A percentile compares a stretch with the other conserved stretches of the same genome.
phyloP scores from a whole-genome alignment of 371 early-diverging fungal genomes.

The Mucor irregularis region DNA sequence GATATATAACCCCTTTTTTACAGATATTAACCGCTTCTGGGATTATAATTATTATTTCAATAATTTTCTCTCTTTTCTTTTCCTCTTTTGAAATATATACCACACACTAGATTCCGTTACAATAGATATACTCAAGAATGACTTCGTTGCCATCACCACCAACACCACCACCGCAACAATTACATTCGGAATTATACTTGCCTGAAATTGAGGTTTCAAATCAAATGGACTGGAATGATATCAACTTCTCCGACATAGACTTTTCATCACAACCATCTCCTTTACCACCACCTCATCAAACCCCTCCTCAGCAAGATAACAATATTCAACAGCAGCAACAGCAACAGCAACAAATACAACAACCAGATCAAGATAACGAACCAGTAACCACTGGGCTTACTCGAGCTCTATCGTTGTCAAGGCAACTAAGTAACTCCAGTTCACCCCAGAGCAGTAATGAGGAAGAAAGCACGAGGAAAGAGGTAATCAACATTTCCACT shows the following conservation, averaged over 20 bases:
- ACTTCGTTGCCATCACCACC: too few species aligned
- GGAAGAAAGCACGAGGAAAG: conserved; percentile 20
- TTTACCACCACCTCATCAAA: background rate
- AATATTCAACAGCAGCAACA: too few species aligned
- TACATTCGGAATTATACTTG: too few species aligned
- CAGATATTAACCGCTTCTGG: too few species aligned
- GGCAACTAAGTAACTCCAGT: conserved; percentile 17
- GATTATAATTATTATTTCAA: too few species aligned
- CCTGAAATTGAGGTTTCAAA: conserved; percentile 15
- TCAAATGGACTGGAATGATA: conserved; percentile 10
- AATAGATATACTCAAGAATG: too few species aligned
- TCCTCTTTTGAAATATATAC: too few species aligned
- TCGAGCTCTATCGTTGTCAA: conserved; percentile 29
- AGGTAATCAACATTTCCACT: conserved; percentile 46
- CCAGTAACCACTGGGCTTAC: conserved; percentile 23
- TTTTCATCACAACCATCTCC: background rate
- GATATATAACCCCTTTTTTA: too few species aligned
- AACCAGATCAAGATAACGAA: conserved; percentile 1
- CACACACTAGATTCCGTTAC: too few species aligned
- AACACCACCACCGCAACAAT: too few species aligned
- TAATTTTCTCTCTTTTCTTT: too few species aligned
- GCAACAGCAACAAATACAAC: too few species aligned
- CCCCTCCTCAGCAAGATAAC: background rate
- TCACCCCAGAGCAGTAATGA: background rate
- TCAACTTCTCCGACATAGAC: background rate